Conservation (phyloP, 768 basidiomycete species). For the Rubroboletus pulcherrimus region DNA sequence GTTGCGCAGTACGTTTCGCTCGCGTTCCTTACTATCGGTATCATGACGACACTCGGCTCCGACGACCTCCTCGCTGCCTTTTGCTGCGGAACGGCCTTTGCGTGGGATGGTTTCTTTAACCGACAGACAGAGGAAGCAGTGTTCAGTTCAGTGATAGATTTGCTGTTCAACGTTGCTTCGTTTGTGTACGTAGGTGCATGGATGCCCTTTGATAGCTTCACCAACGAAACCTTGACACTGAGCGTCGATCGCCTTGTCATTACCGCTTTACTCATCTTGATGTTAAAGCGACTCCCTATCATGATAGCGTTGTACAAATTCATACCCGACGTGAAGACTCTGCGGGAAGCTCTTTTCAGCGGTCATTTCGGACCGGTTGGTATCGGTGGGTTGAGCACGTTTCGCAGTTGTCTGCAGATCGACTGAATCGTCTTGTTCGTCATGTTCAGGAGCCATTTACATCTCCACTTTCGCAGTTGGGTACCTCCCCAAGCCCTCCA, state of each 20-base stretch:
- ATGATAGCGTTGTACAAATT: slow-evolving; percentile 84
- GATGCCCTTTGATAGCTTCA: slow-evolving; percentile 89
- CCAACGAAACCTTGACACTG: slow-evolving; percentile 60
- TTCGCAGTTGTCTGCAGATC: neutral
- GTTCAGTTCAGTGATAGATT: slow-evolving; percentile 94
- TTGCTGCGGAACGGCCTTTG: slow-evolving; percentile 92
- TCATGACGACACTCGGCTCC: slow-evolving; percentile 79
- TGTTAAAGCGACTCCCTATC: slow-evolving; percentile 78
- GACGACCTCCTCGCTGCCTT: slow-evolving; percentile 96
- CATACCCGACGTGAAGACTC: slow-evolving; percentile 95
- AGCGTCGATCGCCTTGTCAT: slow-evolving; percentile 82
- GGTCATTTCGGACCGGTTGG: slow-evolving; percentile 95
- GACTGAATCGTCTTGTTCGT: slow-evolving; percentile 2
- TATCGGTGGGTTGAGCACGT: slow-evolving; percentile 44
- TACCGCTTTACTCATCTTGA: slow-evolving; percentile 75
- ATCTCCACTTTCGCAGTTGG: slow-evolving; percentile 80
- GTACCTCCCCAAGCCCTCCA: slow-evolving; percentile 46
- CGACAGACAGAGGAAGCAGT: slow-evolving; percentile 91
- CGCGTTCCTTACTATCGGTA: slow-evolving; percentile 80
- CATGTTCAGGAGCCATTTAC: slow-evolving; percentile 72
- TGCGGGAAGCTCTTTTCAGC: slow-evolving; percentile 88
- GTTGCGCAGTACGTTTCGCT: slow-evolving; percentile 89
- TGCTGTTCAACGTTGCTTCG: slow-evolving; percentile 92
- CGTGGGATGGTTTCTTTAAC: slow-evolving; percentile 95
- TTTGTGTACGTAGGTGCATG: slow-evolving; percentile 97